These are phyloP conservation scores for Microbotryum scabiosae DNA, from an alignment of 1,284 basidiomycete genomes.

Conservation along the genomic window DNA sequence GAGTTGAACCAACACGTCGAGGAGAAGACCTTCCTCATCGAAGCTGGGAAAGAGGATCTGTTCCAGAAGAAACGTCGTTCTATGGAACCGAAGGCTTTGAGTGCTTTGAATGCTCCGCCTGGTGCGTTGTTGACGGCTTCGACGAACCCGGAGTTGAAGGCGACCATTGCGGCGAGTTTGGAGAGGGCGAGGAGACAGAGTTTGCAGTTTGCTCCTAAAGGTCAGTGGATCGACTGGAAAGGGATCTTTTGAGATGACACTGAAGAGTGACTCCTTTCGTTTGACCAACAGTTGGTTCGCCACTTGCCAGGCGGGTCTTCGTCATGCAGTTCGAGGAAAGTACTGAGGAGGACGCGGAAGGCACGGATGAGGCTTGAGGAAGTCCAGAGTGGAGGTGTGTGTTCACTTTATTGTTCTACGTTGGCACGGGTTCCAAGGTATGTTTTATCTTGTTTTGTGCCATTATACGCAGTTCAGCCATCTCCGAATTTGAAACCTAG, in stretches of 20 bases:
- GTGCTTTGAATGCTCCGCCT: constrained; percentile 8
- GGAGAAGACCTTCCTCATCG: constrained; percentile 59
- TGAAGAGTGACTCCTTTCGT: too few species aligned
- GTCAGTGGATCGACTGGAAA: too few species aligned
- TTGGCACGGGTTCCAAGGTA: too few species aligned
- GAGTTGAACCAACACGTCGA: constrained; percentile 59
- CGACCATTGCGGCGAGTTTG: constrained; percentile 25
- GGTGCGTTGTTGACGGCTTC: neutral
- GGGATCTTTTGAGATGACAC: too few species aligned
- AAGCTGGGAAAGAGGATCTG: constrained; percentile 55
- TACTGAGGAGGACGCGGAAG: constrained; percentile 17
- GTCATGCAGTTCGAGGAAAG: constrained; percentile 13
- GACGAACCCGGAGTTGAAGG: constrained; percentile 14
- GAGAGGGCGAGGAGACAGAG: constrained; percentile 28
- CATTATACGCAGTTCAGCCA: too few species aligned
- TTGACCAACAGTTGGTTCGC: constrained; percentile 26
- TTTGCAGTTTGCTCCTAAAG: constrained; percentile 28
- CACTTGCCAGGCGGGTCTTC: constrained; percentile 29
- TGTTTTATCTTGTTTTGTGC: too few species aligned
- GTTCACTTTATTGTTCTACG: too few species aligned
- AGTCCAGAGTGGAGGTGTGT: too few species aligned
- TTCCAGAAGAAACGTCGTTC: constrained; percentile 15
- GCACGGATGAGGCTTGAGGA: constrained; percentile 1
- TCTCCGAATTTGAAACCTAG: too few species aligned
- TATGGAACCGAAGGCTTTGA: constrained; percentile 30